Percentiles rank a stretch among this genome's conserved stretches.
Conservation (phyloP, 2,329 filamentous ascomycete genomes). For the Nemania sp. region DNA sequence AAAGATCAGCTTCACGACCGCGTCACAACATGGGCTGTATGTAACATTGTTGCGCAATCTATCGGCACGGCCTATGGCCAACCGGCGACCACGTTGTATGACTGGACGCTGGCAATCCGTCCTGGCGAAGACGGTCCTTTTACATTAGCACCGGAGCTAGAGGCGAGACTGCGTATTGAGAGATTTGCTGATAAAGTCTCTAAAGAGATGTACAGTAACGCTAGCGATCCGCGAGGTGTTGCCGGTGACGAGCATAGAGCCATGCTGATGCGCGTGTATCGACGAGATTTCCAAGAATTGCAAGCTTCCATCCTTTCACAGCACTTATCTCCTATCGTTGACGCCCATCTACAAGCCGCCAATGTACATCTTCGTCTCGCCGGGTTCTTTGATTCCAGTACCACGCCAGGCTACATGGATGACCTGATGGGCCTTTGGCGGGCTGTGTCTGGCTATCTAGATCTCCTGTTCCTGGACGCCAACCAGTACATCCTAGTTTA, state of each 20-base stretch:
- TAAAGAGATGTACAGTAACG: slow-evolving; percentile 78
- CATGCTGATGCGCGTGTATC: slow-evolving; percentile 68
- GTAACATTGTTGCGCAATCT: slow-evolving; percentile 81
- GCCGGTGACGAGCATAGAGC: slow-evolving; percentile 68
- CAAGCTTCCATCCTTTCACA: slow-evolving; percentile 63
- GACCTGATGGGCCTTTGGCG: slow-evolving; percentile 77
- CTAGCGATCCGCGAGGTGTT: slow-evolving; percentile 70
- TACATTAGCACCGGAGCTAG: slow-evolving; percentile 63
- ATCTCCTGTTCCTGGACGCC: slow-evolving; percentile 61
- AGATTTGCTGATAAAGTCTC: slow-evolving; percentile 77
- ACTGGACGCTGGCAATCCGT: slow-evolving; percentile 69
- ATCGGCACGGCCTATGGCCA: slow-evolving; percentile 84
- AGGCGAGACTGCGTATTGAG: slow-evolving; percentile 71
- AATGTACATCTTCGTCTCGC: slow-evolving; percentile 75
- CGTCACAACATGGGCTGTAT: slow-evolving; percentile 80
- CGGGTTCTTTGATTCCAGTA: slow-evolving; percentile 79
- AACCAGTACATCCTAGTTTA: slow-evolving; percentile 65
- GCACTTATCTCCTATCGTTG: slow-evolving; percentile 59
- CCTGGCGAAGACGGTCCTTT: slow-evolving; percentile 63
- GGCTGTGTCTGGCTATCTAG: slow-evolving; percentile 70
- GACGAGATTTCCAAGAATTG: slow-evolving; percentile 66
- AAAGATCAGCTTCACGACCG: slow-evolving; percentile 79
- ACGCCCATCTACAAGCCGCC: slow-evolving; percentile 72
- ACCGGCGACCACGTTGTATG: slow-evolving; percentile 76
- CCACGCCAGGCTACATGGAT: slow-evolving; percentile 70